These are phyloP conservation scores for Yamadazyma ubonensis DNA, from an alignment of 805 yeast species.

Conservation along the genomic window DNA sequence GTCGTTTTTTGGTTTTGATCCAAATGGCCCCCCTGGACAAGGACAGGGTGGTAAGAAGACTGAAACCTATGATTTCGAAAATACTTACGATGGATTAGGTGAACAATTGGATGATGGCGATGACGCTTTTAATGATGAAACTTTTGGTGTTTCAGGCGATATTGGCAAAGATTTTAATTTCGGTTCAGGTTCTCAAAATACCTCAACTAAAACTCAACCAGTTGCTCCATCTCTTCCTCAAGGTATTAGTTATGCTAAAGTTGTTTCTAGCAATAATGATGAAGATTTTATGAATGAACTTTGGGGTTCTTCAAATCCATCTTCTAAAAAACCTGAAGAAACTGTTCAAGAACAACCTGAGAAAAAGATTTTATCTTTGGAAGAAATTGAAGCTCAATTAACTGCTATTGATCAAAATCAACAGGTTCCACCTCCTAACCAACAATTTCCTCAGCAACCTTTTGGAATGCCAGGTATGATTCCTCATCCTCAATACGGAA, in stretches of 20 bases:
- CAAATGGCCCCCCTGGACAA: slow-evolving; percentile 37
- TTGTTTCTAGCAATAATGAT: slow-evolving; percentile 35
- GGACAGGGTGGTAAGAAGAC: slow-evolving; percentile 14
- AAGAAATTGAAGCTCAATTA: slow-evolving; percentile 81
- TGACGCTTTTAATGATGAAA: slow-evolving; percentile 78
- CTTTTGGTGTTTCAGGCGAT: slow-evolving; percentile 59
- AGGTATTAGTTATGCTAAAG: slow-evolving; percentile 42
- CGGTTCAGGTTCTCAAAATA: slow-evolving; percentile 26
- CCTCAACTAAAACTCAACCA: slow-evolving; percentile 18
- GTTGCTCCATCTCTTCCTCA: slow-evolving; percentile 21
- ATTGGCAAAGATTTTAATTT: slow-evolving; percentile 68
- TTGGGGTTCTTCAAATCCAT: slow-evolving; percentile 39
- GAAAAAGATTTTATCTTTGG: slow-evolving; percentile 64
- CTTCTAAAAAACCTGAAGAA: slow-evolving; percentile 22
- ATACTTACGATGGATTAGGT: slow-evolving; percentile 77
- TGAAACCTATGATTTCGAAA: slow-evolving; percentile 71
- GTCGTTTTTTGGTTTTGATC: slow-evolving; percentile 70
- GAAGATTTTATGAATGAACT: slow-evolving; percentile 47
- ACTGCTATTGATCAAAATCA: slow-evolving; percentile 43
- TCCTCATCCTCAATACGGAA: slow-evolving; percentile 29
- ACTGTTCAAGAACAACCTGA: slow-evolving; percentile 23
- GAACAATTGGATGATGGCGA: slow-evolving; percentile 63
- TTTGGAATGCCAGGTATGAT: slow-evolving; percentile 42
- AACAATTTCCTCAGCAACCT: slow-evolving; percentile 32
- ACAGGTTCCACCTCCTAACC: slow-evolving; percentile 20